Conservation (phyloP, 108 stramenopile species). For the Pseudonitzschia multistriata region DNA sequence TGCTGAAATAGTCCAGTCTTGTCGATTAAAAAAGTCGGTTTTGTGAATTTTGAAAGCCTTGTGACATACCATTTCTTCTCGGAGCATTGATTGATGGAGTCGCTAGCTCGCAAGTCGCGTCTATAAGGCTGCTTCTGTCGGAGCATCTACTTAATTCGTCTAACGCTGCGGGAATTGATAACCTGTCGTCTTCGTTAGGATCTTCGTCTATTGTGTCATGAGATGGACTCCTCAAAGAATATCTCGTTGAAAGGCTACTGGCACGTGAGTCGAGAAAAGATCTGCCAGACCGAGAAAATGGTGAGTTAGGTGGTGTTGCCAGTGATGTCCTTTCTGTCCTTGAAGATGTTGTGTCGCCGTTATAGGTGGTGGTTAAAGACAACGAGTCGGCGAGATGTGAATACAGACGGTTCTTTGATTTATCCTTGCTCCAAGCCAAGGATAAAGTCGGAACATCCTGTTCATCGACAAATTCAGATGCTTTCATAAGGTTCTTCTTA, state of each 20-base stretch:
- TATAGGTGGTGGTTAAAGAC: neutral
- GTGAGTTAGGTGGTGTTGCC: neutral
- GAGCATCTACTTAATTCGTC: neutral
- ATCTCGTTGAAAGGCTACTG: slow-evolving; percentile 7
- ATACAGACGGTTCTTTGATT: slow-evolving; percentile 27
- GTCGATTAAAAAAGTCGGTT: neutral
- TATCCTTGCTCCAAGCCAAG: slow-evolving; percentile 34
- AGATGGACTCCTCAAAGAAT: neutral
- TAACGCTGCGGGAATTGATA: neutral
- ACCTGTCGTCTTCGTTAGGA: neutral
- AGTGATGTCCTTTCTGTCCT: neutral
- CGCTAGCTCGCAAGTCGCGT: neutral
- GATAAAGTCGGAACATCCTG: slow-evolving; percentile 31
- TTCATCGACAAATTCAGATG: slow-evolving; percentile 23
- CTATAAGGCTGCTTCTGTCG: slow-evolving; percentile 8
- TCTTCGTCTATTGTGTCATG: neutral
- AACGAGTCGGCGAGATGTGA: slow-evolving; percentile 24
- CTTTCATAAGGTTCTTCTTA: slow-evolving; percentile 36
- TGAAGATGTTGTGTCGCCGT: neutral
- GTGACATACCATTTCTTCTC: no score
- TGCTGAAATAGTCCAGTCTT: neutral
- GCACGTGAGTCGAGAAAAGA: neutral
- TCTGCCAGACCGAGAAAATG: neutral
- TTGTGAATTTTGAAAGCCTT: no score
- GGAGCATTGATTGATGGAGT: neutral